A percentile compares a stretch with the other conserved stretches of the same genome.
These are phyloP conservation scores for Erigeron philadelphicus DNA, from an alignment of 140 eudicot species.

Conservation along the genomic window DNA sequence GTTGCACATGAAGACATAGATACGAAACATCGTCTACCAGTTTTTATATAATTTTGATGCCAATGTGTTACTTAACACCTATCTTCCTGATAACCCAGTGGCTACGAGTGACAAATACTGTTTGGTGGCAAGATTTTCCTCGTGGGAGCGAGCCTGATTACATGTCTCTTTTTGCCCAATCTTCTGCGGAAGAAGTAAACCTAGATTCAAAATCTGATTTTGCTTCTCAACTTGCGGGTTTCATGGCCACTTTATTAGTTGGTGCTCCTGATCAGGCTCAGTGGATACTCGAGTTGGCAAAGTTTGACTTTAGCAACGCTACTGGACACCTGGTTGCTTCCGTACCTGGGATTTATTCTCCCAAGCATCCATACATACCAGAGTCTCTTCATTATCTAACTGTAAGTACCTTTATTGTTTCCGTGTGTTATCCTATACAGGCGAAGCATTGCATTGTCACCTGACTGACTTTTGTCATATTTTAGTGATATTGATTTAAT, in stretches of 20 bases:
- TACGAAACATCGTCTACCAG: neutral
- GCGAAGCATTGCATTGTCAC: conserved; percentile 5
- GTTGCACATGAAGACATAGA: neutral
- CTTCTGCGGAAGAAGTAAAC: conserved; percentile 40
- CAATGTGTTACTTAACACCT: conserved; percentile 10
- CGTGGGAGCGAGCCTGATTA: conserved; percentile 41
- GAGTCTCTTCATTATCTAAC: conserved; percentile 36
- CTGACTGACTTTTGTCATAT: neutral
- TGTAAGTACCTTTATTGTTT: conserved; percentile 34
- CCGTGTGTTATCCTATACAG: conserved; percentile 16
- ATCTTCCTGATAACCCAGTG: conserved; percentile 48
- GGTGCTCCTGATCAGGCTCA: conserved; percentile 70
- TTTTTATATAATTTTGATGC: neutral
- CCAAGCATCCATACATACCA: conserved; percentile 42
- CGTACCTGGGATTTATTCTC: conserved; percentile 76
- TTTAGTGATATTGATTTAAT: too few species aligned
- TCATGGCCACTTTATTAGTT: conserved; percentile 63
- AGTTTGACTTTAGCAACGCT: conserved; percentile 68
- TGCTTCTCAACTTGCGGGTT: conserved; percentile 90
- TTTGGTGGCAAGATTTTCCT: conserved; percentile 97
- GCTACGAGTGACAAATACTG: conserved; percentile 66
- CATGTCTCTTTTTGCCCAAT: conserved; percentile 48
- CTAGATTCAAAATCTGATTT: conserved; percentile 55
- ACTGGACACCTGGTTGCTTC: conserved; percentile 77
- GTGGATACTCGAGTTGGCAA: conserved; percentile 70